These are phyloP conservation scores for Besnoitia besnoiti DNA, from an alignment of 169 alveolate species.

Conservation along the genomic window DNA sequence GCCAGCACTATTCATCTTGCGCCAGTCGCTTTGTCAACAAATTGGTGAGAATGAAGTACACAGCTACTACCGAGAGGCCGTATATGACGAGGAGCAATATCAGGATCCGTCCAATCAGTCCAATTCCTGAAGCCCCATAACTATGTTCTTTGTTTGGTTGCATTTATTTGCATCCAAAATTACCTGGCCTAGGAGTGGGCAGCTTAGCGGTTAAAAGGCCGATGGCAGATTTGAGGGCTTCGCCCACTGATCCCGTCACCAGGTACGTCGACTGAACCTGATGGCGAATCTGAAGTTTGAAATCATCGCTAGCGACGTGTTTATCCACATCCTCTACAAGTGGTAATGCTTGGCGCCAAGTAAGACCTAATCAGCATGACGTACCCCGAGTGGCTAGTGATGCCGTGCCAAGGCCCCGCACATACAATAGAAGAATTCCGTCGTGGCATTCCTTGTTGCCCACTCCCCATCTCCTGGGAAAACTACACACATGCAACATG, in stretches of 20 bases:
- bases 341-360: neutral
- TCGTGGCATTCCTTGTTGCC: constrained; percentile 68
- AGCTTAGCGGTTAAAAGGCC: constrained; percentile 53
- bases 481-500: neutral
- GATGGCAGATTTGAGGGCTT: constrained; percentile 59
- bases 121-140: neutral
- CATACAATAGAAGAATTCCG: constrained; percentile 56
- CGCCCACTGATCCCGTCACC: constrained; percentile 59
- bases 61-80: neutral
- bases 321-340: constrained; percentile 59
- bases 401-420: constrained; percentile 58
- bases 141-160: neutral
- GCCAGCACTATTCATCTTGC: neutral
- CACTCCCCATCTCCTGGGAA: constrained; percentile 63
- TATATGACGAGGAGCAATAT: neutral
- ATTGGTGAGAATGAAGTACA: constrained; percentile 11
- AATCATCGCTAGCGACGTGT: constrained; percentile 43
- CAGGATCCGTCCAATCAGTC: neutral
- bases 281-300: constrained; percentile 60
- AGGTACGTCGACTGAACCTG: constrained; percentile 56
- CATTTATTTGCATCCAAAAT: neutral
- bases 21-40: neutral
- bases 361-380: neutral
- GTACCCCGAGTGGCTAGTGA: constrained; percentile 65
- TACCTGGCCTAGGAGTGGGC: constrained; percentile 60